A percentile compares a stretch with the other conserved stretches of the same genome.
These are phyloP conservation scores for Salvia rosmarinus DNA, from an alignment of 257 asterid species.

Conservation along the genomic window DNA sequence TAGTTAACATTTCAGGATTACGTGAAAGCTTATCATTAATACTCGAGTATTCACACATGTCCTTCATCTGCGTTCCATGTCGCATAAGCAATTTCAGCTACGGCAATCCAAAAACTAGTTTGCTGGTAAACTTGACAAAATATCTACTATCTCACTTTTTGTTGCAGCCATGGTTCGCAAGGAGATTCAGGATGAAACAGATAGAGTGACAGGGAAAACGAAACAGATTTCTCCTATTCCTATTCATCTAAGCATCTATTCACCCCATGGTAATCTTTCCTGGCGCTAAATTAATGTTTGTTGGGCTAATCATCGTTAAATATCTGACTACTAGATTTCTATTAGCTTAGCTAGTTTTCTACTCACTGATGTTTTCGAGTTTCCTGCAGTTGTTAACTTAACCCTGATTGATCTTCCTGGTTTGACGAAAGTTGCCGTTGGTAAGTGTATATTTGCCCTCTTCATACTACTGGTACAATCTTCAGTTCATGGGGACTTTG, in stretches of 20 bases:
- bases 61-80: background rate
- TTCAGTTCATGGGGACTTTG: conserved; percentile 16
- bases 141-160: conserved; percentile 28
- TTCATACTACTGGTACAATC: background rate
- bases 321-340: conserved; percentile 1
- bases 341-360: conserved; percentile 13
- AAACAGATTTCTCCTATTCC: conserved; percentile 91
- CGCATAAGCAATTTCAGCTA: conserved; percentile 3
- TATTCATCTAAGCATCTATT: conserved; percentile 88
- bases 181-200: conserved; percentile 94
- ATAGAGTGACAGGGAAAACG: conserved; percentile 81
- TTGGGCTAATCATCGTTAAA: conserved; percentile 13
- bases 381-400: conserved; percentile 80
- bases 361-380: conserved; percentile 21
- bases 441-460: conserved; percentile 49
- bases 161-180: conserved; percentile 72
- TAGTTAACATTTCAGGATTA: conserved; percentile 6
- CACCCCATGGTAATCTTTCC: conserved; percentile 68
- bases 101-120: conserved; percentile 13
- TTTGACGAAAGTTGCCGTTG: conserved; percentile 89
- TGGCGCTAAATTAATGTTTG: conserved; percentile 15
- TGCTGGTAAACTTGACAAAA: background rate
- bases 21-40: conserved; percentile 1
- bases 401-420: conserved; percentile 95
- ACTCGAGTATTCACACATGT: background rate